Conservation (phyloP, 176 grass and related monocot genomes). For the Aegilops bicornis region DNA sequence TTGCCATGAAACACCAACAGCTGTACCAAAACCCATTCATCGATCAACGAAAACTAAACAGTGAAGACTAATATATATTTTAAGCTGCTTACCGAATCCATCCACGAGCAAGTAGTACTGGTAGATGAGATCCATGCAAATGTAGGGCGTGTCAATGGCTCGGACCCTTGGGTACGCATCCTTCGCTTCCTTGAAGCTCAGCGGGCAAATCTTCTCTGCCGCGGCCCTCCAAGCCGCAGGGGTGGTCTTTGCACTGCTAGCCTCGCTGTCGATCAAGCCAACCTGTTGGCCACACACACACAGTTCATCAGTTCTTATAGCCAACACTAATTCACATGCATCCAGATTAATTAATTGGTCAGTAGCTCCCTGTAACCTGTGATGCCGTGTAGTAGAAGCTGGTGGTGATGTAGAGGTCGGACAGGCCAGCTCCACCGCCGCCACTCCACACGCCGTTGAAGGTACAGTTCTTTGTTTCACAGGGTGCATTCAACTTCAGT, state of each 20-base stretch:
- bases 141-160: constrained; percentile 23
- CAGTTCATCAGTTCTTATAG: too few species aligned
- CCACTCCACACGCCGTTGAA: constrained; percentile 5
- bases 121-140: constrained; percentile 46
- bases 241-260: constrained; percentile 1
- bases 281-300: background rate
- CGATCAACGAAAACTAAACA: background rate
- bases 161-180: too few species aligned
- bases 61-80: too few species aligned
- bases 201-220: background rate
- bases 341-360: too few species aligned
- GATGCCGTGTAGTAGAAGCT: background rate
- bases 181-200: too few species aligned
- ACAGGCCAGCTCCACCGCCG: background rate
- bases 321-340: too few species aligned
- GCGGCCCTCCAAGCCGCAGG: background rate
- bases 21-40: too few species aligned
- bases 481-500: background rate
- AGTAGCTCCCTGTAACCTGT: background rate
- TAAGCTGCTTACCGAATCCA: too few species aligned
- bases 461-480: constrained; percentile 1
- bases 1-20: too few species aligned
- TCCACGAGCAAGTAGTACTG: constrained; percentile 15
- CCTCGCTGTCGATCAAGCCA: constrained; percentile 1
- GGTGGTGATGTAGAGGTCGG: background rate